A percentile compares a stretch with the other conserved stretches of the same genome.
These are phyloP conservation scores for Closterium sp. DNA, from an alignment of 139 green algal species.

Conservation along the genomic window DNA sequence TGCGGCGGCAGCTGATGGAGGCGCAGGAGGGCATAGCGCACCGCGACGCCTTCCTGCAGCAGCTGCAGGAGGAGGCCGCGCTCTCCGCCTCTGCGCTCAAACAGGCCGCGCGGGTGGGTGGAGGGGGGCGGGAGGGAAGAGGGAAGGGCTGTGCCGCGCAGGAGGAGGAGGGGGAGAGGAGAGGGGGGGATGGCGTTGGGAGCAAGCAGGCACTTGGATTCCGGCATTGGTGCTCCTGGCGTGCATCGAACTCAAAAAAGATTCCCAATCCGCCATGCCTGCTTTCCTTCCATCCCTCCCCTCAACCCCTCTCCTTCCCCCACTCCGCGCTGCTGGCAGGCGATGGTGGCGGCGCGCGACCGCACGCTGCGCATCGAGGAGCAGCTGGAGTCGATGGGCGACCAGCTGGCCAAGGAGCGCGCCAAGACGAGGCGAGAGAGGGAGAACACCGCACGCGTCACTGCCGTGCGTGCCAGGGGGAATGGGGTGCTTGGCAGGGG, in stretches of 20 bases:
- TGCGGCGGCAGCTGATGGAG: neutral
- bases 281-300: neutral
- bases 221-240: neutral
- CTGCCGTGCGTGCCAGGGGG: neutral
- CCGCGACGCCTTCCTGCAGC: constrained; percentile 13
- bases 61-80: constrained; percentile 10
- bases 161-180: neutral
- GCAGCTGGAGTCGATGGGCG: constrained; percentile 17
- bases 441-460: neutral
- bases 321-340: too few species aligned
- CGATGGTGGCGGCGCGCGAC: constrained; percentile 26
- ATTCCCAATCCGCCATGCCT: neutral
- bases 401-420: constrained; percentile 1
- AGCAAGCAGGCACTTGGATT: neutral
- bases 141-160: too few species aligned
- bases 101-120: constrained; percentile 13
- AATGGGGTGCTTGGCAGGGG: too few species aligned
- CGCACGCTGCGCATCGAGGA: constrained; percentile 22
- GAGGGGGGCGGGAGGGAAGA: neutral
- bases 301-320: too few species aligned
- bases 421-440: neutral
- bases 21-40: constrained; percentile 19
- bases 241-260: neutral
- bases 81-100: constrained; percentile 5
- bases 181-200: neutral